Base-by-base conservation (phyloP, 2,329 filamentous ascomycete genomes). In the Xylariaceae sp. region DNA sequence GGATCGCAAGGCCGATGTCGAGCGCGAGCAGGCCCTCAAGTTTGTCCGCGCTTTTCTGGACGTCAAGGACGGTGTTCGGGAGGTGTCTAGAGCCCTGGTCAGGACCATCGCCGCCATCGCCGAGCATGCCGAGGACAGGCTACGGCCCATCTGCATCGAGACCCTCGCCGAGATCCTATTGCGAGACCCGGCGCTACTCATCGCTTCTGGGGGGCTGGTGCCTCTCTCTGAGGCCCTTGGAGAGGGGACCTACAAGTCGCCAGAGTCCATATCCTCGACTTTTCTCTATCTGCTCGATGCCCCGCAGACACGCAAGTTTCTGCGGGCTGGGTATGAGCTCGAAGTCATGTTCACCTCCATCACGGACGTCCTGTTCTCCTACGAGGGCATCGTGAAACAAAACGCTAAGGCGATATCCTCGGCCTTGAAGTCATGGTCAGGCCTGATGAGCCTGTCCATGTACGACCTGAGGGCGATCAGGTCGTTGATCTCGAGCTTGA, bases 11-110 rank as follows among this genome's bases (percentile, higher is more conserved):
- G 86, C 90, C n/a, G 89, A 90, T 47, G 85, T 98, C 13, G 92
- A 98, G 63, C 77, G 93, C 34, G 92, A 98, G 58, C 92, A 98
- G 60, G 92, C 92, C 10, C 67, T 98, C 50, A 98, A 98, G 57
- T 95, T 98, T 56, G 81, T 96, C 17, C 78, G 92, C 38, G 86
- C 89, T 8, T 98, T 98, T 52, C 67, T 98, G 3, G 92, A 98
- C 54, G 87, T 96, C 44, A 95, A 95, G 54, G 86, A 88, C 42
- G 92, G 92, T 9, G 80, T 93, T 7, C 74, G 77, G 42, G 90
- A 98, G 56, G 74, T 98, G 22, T 93, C 92, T 2, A 75, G 84
- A 38, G 81, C 86, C 1, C 79, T 98, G 14, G 83, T 94, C 6
- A 78, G 92, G 35, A 92, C 90, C 5, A 80, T 98, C 37, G 86